Conservation (phyloP, 768 basidiomycete species). For the Tulasnella sp. region DNA sequence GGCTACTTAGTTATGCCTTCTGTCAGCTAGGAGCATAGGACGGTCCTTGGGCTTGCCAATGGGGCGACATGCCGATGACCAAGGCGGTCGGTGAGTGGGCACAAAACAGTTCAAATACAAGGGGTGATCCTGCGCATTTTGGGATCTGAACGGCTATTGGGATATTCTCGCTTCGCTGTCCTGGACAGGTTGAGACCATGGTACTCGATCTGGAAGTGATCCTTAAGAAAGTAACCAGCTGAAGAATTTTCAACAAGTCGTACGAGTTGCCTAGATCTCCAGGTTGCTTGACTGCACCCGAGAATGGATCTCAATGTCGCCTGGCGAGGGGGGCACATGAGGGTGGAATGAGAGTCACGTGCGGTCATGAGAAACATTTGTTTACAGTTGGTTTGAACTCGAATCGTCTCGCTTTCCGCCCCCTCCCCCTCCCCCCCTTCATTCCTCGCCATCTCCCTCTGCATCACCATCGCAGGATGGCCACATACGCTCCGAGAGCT, state of each 20-base stretch:
- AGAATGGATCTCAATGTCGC: not conserved
- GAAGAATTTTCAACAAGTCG: not conserved
- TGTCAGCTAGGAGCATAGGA: too few species aligned
- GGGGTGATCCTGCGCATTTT: too few species aligned
- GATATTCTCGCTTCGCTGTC: too few species aligned
- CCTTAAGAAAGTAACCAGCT: not conserved
- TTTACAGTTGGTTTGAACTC: constrained; percentile 4
- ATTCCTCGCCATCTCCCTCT: constrained; percentile 1
- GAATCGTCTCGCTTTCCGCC: not conserved
- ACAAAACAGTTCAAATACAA: too few species aligned
- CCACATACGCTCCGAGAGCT: not conserved
- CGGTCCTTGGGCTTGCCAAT: too few species aligned
- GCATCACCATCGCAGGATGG: constrained; percentile 6
- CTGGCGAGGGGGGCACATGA: not conserved
- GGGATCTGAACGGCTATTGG: too few species aligned
- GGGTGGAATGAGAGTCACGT: not conserved
- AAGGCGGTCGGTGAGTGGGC: too few species aligned
- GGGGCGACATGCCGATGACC: too few species aligned
- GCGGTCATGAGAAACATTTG: not conserved
- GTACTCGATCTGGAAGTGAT: too few species aligned
- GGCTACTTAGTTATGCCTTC: too few species aligned
- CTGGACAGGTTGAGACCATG: too few species aligned
- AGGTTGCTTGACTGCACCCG: not conserved
- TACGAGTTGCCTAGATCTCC: not conserved
- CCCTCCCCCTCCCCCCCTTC: not conserved